Conservation (phyloP, 306 rosid species). For the Alnus glutinosa region DNA sequence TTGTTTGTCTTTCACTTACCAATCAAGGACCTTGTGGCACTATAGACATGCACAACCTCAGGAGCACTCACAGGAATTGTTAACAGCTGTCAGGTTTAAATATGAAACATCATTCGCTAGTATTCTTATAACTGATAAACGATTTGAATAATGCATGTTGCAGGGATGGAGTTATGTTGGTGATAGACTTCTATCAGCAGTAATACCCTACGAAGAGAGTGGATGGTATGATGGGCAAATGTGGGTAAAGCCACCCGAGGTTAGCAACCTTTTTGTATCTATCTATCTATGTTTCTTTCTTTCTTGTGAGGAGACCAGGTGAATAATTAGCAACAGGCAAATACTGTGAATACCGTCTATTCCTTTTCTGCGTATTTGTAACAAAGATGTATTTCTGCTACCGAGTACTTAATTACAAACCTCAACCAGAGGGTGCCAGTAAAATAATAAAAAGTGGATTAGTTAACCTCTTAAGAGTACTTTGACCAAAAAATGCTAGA, state of each 20-base stretch:
- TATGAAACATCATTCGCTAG: neutral
- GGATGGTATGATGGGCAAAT: conserved; percentile 99
- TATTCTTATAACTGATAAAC: conserved; percentile 13
- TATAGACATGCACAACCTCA: neutral
- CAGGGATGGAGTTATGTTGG: conserved; percentile 99
- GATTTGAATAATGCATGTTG: conserved; percentile 16
- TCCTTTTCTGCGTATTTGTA: conserved; percentile 5
- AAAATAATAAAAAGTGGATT: neutral
- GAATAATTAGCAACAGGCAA: neutral
- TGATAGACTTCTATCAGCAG: conserved; percentile 93
- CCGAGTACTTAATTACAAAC: neutral
- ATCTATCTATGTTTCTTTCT: conserved; percentile 11
- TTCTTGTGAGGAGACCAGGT: conserved; percentile 13
- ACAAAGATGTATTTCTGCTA: neutral
- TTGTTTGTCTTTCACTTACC: neutral
- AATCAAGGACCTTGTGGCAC: neutral
- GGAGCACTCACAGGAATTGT: neutral
- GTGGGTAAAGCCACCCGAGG: conserved; percentile 99
- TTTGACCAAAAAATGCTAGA: neutral
- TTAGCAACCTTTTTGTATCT: conserved; percentile 35
- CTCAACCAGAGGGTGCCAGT: neutral
- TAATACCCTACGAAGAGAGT: conserved; percentile 94
- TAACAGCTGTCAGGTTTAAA: neutral
- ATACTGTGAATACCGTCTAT: neutral
- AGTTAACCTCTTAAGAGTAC: neutral